These are phyloP conservation scores for Paramecium octaurelia DNA, from an alignment of 73 alveolate genomes.

Conservation along the genomic window DNA sequence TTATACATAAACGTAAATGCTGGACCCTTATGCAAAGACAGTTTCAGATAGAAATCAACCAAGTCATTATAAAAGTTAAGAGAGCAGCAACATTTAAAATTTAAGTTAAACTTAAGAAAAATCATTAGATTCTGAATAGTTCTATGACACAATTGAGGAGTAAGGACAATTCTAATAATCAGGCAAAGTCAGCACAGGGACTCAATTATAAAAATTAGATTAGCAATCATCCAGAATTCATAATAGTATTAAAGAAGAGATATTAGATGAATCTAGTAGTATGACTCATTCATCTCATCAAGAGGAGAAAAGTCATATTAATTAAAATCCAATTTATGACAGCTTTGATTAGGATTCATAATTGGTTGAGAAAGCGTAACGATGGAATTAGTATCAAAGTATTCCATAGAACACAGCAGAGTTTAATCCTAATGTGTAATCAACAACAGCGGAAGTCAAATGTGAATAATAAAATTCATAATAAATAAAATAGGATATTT, in stretches of 20 bases:
- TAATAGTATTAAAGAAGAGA: constrained; percentile 9
- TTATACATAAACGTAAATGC: background rate
- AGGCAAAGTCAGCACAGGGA: background rate
- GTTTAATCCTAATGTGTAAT: background rate
- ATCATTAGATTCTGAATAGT: constrained; percentile 9
- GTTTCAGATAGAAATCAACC: background rate
- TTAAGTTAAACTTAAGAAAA: constrained; percentile 22
- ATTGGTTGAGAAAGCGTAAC: background rate
- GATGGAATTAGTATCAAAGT: background rate
- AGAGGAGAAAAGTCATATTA: background rate
- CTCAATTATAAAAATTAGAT: background rate
- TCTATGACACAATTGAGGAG: background rate
- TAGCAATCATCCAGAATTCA: background rate
- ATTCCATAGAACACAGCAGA: background rate
- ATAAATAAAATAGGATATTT: background rate
- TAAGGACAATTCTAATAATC: background rate
- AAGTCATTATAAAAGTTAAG: constrained; percentile 6
- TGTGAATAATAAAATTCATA: background rate
- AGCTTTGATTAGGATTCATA: background rate
- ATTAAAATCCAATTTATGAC: background rate
- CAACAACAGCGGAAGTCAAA: background rate
- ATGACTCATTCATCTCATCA: background rate
- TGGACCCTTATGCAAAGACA: background rate
- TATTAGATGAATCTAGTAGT: background rate
- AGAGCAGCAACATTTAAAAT: background rate